Base-by-base conservation (phyloP, 768 basidiomycete genomes). In the Trichaptum fuscoviolaceum region DNA sequence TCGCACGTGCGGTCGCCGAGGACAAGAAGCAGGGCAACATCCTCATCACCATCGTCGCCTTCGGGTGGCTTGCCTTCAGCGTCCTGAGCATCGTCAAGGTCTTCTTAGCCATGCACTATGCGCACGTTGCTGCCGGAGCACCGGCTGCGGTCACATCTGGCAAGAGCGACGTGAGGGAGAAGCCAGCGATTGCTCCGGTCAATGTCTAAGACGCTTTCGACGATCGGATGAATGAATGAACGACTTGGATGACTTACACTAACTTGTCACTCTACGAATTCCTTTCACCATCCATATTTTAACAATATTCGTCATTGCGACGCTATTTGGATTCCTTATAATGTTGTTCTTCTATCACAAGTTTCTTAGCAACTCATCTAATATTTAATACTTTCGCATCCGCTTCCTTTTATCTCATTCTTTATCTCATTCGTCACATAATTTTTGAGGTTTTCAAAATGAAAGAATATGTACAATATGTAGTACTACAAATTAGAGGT, bases 31-130 rank as follows among this genome's bases (percentile, higher is more conserved):
- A 61, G 30, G 24, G 59, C 23, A 61, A 61, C 30, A 61, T 61
- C 59, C 59, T 61, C 59, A 61, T 34, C 59, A 34, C 59, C 25
- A 61, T 61, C 23, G 30, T 61, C 59, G 59, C 59, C 59, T 34
- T 61, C 30, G 24, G 25, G 10, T 61, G 59, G 59, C 24, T 61
- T 34, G 59, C 59, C 59, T 61, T 61, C 59, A 61, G 59, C 59
- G 25, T 24, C 15, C 24, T 34, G 4, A 25, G 25, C 30, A 12
- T 61, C 12, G 30, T 24, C 17, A 61, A 25, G 23, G 59, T 61
- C 25, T 34, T 61, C 59, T 9, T 34, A 4, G 25, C 30, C 15
- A 61, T 61, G 59, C 42, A 52, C 2, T 52, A 52, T 20, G 42
- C 42, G 20, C 59, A 61, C 59, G 59, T 25, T 17, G 59, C 59